Conservation (phyloP, 306 rosid species). For the Arachis stenosperma region DNA sequence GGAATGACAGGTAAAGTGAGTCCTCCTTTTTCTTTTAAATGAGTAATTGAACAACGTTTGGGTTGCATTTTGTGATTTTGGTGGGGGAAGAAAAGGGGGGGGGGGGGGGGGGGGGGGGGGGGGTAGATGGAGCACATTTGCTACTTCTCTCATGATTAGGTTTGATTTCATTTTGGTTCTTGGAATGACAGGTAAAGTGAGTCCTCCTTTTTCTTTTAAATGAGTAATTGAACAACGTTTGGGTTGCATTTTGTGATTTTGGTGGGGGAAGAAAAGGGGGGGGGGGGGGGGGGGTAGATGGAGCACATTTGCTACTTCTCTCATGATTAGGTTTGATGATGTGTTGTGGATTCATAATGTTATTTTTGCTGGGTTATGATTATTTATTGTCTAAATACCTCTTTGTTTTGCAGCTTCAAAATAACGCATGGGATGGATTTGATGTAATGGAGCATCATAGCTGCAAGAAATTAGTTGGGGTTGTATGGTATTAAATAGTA, state of each 20-base stretch:
- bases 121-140: too few species aligned
- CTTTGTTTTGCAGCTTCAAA: conserved; percentile 64
- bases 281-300: too few species aligned
- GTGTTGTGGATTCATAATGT: not conserved
- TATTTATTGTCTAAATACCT: conserved; percentile 23
- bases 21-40: not conserved
- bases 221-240: not conserved
- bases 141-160: too few species aligned
- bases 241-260: not conserved
- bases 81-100: too few species aligned
- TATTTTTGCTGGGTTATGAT: not conserved
- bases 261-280: too few species aligned
- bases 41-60: not conserved
- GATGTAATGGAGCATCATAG: conserved; percentile 55
- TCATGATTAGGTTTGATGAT: conserved; percentile 22
- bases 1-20: conserved; percentile 24
- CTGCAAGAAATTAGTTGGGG: conserved; percentile 44
- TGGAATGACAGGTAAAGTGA: conserved; percentile 25
- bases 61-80: not conserved
- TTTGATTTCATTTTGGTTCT: conserved; percentile 15
- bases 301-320: conserved; percentile 25
- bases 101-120: too few species aligned
- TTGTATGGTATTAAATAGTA: conserved; percentile 40
- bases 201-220: not conserved
- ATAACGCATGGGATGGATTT: conserved; percentile 63